Evolutionary conservation across 164 flowering plant genomes (phyloP), one percentile per base, ranked within the genome.

Genomic region (Amborella trichopoda): DNA sequence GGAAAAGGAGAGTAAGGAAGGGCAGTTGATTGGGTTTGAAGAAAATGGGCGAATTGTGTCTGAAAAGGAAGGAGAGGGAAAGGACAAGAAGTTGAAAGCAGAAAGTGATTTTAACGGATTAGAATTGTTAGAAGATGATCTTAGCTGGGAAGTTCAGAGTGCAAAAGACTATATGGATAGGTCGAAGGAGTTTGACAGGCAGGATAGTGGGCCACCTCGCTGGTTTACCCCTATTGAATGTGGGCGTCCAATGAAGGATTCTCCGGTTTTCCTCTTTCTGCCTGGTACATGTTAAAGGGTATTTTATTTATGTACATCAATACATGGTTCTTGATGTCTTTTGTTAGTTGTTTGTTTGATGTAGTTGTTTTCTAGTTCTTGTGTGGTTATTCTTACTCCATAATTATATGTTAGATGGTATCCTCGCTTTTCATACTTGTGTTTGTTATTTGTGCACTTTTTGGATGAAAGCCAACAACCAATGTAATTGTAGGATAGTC

Each of bases 191-290:
- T 39, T 87, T 18, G 62, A 72, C 32, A 72, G 54, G 61, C 63
- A 76, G 0, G 96, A 87, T 41, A 90, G 89, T 2, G 93, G 93
- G 8, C 90, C 96, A 3, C 78, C 77, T 9, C 56, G 96, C 51
- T 87, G 96, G 96, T 81, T 87, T 63, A 65, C 77, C 50, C 96
- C 96, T 0, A 59, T 77, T 48, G 73, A 61, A 4, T 72, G 78
- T 43, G 87, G 87, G 6, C 46, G 48, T 5, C 87, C 82, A 6
- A 55, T 83, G 16, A 59, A 68, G 23, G 68, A 51, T 46, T 64
- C 96, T 28, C 96, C 93, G 13, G 17, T 67, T 47, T 83, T 87
- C 46, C 56, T 87, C 34, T 87, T 76, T 59, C 65, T 82, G 66
- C 93, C 91, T 3, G 91, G 95, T 86, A 78, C n/a, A n/a, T 28